A percentile compares a stretch with the other conserved stretches of the same genome.
phyloP scores from a whole-genome alignment of 306 rosid genomes.

The Prosopis cineraria region DNA sequence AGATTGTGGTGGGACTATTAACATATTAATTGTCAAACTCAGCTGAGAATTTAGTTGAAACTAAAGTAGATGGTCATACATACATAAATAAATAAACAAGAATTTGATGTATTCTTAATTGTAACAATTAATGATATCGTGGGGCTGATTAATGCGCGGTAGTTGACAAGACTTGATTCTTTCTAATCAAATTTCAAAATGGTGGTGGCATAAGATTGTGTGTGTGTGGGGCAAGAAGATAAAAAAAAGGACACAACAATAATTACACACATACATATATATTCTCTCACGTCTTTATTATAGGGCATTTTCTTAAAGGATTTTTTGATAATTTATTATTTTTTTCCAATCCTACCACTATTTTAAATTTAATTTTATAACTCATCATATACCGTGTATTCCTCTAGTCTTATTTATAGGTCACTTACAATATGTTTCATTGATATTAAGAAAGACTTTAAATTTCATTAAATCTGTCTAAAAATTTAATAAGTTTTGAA shows the following conservation, averaged over 20 bases:
- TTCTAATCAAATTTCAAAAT: constrained; percentile 39
- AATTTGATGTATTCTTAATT: constrained; percentile 28
- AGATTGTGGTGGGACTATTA: constrained; percentile 29
- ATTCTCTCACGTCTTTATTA: no score
- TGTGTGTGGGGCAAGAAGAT: neutral
- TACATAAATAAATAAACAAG: neutral
- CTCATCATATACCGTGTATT: no score
- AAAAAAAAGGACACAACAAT: neutral
- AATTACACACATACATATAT: neutral
- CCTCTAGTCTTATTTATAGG: no score
- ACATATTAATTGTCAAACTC: constrained; percentile 5
- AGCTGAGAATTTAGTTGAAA: constrained; percentile 22
- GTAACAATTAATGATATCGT: constrained; percentile 21
- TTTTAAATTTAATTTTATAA: no score
- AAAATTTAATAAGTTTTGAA: no score
- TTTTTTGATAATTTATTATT: no score
- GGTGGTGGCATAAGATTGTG: constrained; percentile 28
- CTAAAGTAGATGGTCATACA: neutral
- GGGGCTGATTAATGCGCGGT: constrained; percentile 28
- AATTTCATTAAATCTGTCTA: no score
- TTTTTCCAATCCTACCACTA: no score
- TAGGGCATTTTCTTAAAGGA: no score
- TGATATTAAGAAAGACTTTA: no score
- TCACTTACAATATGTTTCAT: no score
- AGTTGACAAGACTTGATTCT: constrained; percentile 30